Conservation (phyloP, 495 filamentous ascomycete genomes). For the Penicillium paradoxum region DNA sequence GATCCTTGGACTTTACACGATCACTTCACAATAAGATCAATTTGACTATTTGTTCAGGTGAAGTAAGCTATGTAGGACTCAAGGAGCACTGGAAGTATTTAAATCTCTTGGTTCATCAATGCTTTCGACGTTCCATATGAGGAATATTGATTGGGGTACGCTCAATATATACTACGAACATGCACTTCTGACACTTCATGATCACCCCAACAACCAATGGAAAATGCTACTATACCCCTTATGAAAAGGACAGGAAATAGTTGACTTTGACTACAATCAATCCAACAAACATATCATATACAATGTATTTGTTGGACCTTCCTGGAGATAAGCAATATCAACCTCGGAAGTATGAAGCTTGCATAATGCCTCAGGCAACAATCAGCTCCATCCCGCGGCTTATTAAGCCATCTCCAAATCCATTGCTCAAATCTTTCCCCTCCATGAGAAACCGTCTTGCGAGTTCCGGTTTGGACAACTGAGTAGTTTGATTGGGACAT, state of each 20-base stretch:
- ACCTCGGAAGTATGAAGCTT: background rate
- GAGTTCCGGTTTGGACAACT: conserved; percentile 4
- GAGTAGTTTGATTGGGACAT: conserved; percentile 11
- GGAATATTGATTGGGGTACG: too few species aligned
- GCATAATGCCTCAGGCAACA: conserved; percentile 16
- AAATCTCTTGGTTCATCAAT: background rate
- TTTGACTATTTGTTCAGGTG: background rate
- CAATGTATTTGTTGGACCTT: too few species aligned
- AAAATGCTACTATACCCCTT: too few species aligned
- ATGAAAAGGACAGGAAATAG: too few species aligned
- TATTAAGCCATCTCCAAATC: conserved; percentile 30
- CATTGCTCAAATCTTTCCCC: conserved; percentile 23
- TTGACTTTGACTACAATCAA: too few species aligned
- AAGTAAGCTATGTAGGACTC: background rate
- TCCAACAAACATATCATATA: too few species aligned
- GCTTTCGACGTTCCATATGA: too few species aligned
- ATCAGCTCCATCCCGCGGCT: conserved; percentile 9
- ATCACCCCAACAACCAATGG: too few species aligned
- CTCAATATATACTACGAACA: too few species aligned
- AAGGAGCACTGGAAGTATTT: background rate
- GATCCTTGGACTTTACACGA: background rate
- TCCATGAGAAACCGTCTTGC: conserved; percentile 9
- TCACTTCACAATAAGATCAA: background rate
- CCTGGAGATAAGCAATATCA: too few species aligned
- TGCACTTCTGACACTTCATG: too few species aligned